Evolutionary conservation across 768 basidiomycete species (phyloP), one percentile per base, ranked within the genome.

Genomic region (Pisolithus microcarpus): DNA sequence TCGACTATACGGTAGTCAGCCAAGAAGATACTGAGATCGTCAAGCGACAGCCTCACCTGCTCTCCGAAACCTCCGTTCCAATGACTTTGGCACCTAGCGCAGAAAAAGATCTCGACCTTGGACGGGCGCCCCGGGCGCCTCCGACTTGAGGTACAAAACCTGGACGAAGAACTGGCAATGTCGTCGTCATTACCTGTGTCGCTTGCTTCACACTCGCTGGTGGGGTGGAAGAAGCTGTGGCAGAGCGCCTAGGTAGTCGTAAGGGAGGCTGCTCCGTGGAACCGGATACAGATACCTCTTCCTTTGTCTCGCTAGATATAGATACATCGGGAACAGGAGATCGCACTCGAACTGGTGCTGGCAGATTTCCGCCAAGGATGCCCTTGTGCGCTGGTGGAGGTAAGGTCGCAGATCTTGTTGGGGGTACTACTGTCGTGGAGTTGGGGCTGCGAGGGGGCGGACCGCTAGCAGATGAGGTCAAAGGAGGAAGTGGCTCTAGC

Each of bases 31-130:
- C n/a, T 49, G 18, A 36, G 43, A 38, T 53, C 18, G 55, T 44
- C 34, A 21, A 54, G 44, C 5, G 51, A 49, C 31, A 51, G 7
- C 52, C 61, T 24, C 7, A 67, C 67, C 61, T 62, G 42, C 15
- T 55, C 19, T 56, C 51, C 16, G 26, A 53, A 11, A 43, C 45
- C 23, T 8, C 1, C 7, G 46, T 34, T 5, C 11, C n/a, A 45
- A 48, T 43, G 1, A 48, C 49, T 5, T 64, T 57, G 4, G 73
- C 70, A 46, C 80, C 77, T 65, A 88, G 84, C 3, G 79, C 84
- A 8, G 87, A 89, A 61, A 91, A 91, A 19, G 85, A 88, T 46
- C 87, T 65, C 5, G 88, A 89, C 5, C 78, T 67, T 13, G 76
- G 78, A 6, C 88, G 69, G 8, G 70, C 58, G 3, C 72, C 13